Evolutionary conservation across 768 basidiomycete species (phyloP), one percentile per base, ranked within the genome.

Genomic region (Crepidotus variabilis): DNA sequence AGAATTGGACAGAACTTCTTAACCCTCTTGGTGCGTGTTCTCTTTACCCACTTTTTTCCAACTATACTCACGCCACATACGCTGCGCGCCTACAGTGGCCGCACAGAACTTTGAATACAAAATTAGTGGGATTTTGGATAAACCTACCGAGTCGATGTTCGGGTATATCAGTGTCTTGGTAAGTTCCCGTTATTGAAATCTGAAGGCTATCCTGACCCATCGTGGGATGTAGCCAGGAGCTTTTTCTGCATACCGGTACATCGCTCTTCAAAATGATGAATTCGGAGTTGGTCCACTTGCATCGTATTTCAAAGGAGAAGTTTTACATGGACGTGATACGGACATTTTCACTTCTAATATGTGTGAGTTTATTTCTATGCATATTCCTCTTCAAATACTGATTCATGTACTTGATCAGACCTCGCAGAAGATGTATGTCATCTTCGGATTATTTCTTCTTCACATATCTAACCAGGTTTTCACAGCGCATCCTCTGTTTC

Each of bases 71-170:
- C 23, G 52, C 34, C 23, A 8, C 14, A 53, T 50, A 14, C 57
- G 90, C 89, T 95, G 3, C 94, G 94, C 0, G 90, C 94, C 28
- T 28, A 14, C 57, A 90, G 90, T 95, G 3, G 94, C 95, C 0
- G 91, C 94, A 0, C 95, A 97, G 68, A 96, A 97, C 67, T 98
- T 96, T 66, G 92, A 95, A 72, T 96, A 96, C 74, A 96, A 95
- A 71, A 81, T 90, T 60, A 88, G 90, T 65, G 88, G 92, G 65
- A 95, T 96, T 64, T 73, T 95, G 55, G 93, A 94, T 70, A 94
- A 94, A 68, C 87, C 93, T 3, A 90, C 85, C 0, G 93, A 95
- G 65, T 86, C 84, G 2, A 79, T 93, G 69, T 94, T 95, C 67
- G 94, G 94, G n/a, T 96, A 97, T 67, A 97, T 98, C 68, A 92